A percentile compares a stretch with the other conserved stretches of the same genome.
Conservation (phyloP, 2,329 filamentous ascomycete species). For the Juglanconis oblonga region DNA sequence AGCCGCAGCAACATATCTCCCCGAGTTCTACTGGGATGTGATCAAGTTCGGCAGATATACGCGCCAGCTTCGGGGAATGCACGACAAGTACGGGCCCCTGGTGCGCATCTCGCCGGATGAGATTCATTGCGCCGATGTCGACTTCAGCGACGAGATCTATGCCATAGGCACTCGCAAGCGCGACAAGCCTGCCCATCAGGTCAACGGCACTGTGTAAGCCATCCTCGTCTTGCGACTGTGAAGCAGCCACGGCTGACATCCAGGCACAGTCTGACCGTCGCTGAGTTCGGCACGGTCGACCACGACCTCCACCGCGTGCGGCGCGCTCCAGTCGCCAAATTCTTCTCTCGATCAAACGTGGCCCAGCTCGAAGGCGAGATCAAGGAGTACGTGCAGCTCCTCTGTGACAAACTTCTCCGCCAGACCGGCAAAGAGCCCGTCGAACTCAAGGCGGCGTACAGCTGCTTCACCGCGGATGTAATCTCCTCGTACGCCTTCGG, state of each 20-base stretch:
- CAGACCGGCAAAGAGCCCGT: conserved; percentile 5
- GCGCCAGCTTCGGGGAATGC: conserved; percentile 29
- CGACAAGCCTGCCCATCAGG: conserved; percentile 18
- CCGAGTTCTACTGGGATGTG: conserved; percentile 33
- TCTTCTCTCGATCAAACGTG: conserved; percentile 21
- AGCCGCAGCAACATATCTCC: conserved; percentile 28
- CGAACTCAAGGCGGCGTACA: conserved; percentile 16
- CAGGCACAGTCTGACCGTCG: background rate
- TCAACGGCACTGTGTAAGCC: conserved; percentile 10
- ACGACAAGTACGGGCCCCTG: conserved; percentile 34
- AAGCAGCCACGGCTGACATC: background rate
- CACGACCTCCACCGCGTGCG: conserved; percentile 22
- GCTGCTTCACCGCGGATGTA: conserved; percentile 13
- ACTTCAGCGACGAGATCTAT: conserved; percentile 27
- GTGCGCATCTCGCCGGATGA: conserved; percentile 32
- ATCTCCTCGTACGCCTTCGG: conserved; percentile 22
- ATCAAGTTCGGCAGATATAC: conserved; percentile 26
- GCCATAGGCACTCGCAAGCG: conserved; percentile 12
- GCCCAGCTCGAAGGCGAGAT: conserved; percentile 20
- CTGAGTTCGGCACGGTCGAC: conserved; percentile 14
- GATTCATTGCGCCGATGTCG: conserved; percentile 30
- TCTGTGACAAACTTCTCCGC: conserved; percentile 19
- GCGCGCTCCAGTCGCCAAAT: conserved; percentile 19
- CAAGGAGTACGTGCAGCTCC: conserved; percentile 18
- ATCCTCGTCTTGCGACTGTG: background rate